Conservation (phyloP, 768 basidiomycete species). For the Paxillus involutus region DNA sequence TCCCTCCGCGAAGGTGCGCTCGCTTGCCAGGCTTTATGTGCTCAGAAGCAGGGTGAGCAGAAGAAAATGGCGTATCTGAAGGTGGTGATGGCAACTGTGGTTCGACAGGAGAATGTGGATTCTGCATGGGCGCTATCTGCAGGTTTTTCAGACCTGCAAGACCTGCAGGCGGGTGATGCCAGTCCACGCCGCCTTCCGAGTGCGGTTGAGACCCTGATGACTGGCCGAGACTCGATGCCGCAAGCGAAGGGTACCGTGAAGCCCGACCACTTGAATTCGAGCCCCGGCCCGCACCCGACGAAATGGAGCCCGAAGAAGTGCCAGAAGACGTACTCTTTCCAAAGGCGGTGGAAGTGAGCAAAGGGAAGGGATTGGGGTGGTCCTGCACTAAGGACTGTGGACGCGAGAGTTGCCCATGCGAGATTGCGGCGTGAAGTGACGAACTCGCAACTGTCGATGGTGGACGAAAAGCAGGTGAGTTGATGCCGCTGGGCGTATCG, state of each 20-base stretch:
- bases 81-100: not conserved
- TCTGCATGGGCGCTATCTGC: conserved; percentile 12
- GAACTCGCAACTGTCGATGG: conserved; percentile 5
- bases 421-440: conserved; percentile 8
- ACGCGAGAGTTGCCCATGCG: conserved; percentile 8
- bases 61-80: not conserved
- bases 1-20: conserved; percentile 23
- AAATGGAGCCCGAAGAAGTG: conserved; percentile 14
- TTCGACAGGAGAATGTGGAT: conserved; percentile 23
- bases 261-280: conserved; percentile 14
- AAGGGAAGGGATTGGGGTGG: conserved; percentile 5
- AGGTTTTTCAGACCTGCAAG: conserved; percentile 18
- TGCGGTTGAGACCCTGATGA: conserved; percentile 8
- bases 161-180: conserved; percentile 24
- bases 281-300: conserved; percentile 11
- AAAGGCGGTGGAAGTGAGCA: conserved; percentile 28
- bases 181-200: conserved; percentile 18
- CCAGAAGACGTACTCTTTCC: conserved; percentile 19
- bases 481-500: not conserved
- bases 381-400: conserved; percentile 8
- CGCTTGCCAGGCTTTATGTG: conserved; percentile 1
- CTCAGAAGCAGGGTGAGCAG: not conserved
- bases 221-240: conserved; percentile 13
- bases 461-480: not conserved
- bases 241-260: conserved; percentile 30